phyloP scores from a whole-genome alignment of 768 basidiomycete genomes.

The Pisolithus orientalis region DNA sequence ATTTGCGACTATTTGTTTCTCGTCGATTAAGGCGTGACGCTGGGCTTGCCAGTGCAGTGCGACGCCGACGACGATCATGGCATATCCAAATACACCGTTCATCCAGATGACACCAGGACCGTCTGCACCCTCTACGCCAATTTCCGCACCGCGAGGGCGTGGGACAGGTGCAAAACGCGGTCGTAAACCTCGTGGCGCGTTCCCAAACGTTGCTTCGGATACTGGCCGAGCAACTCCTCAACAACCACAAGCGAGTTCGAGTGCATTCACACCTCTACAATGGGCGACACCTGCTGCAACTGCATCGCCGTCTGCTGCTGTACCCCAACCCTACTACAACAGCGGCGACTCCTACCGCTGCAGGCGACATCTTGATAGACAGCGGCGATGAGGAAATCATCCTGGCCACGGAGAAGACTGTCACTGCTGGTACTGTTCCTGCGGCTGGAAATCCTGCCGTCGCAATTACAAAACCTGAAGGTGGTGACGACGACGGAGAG shows the following conservation, averaged over 20 bases:
- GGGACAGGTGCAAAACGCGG: constrained; percentile 38
- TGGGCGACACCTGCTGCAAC: constrained; percentile 21
- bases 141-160: constrained; percentile 2
- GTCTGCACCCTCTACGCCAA: constrained; percentile 11
- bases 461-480: constrained; percentile 14
- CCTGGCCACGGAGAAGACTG: not conserved
- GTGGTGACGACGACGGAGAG: constrained; percentile 65
- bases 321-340: not conserved
- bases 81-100: constrained; percentile 15
- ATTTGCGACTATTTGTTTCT: not conserved
- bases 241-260: constrained; percentile 5
- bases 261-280: constrained; percentile 26
- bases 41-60: too few species aligned
- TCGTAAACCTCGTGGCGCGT: constrained; percentile 40
- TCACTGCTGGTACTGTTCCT: not conserved
- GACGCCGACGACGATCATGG: not conserved
- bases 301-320: not conserved
- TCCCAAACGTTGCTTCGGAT: constrained; percentile 20
- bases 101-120: constrained; percentile 18
- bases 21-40: too few species aligned
- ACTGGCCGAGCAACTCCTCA: constrained; percentile 7
- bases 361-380: constrained; percentile 5
- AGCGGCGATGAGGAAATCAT: constrained; percentile 4
- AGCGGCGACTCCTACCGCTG: constrained; percentile 1
- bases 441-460: not conserved